Evolutionary conservation across 805 yeast genomes (phyloP).

Genomic region (Komagataella pastoris): DNA sequence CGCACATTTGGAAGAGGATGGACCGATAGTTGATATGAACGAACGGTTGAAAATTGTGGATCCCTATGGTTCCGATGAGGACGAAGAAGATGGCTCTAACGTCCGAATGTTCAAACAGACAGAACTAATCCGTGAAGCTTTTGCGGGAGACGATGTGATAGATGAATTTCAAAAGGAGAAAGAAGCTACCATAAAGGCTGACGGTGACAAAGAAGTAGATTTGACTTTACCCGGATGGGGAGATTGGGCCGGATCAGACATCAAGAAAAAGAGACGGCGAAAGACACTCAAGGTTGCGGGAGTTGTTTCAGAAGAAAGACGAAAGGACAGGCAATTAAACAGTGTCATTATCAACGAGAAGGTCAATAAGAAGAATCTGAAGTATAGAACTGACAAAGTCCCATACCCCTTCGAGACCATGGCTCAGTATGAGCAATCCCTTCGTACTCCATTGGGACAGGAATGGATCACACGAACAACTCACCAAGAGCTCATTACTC

Average conservation of each 20-base stretch:
- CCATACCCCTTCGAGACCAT: constrained; percentile 90
- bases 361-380: constrained; percentile 69
- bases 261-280: constrained; percentile 40
- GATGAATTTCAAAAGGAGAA: constrained; percentile 72
- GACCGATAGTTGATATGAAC: constrained; percentile 30
- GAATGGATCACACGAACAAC: constrained; percentile 89
- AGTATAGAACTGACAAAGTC: constrained; percentile 79
- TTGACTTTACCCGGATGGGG: constrained; percentile 96
- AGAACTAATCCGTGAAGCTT: constrained; percentile 78
- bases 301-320: constrained; percentile 51
- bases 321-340: constrained; percentile 65
- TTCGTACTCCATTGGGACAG: constrained; percentile 93
- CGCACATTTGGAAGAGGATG: constrained; percentile 21
- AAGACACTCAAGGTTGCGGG: constrained; percentile 67
- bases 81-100: constrained; percentile 28
- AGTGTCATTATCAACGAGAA: constrained; percentile 85
- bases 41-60: constrained; percentile 43
- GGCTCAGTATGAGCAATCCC: constrained; percentile 89
- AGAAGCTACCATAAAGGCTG: constrained; percentile 48
- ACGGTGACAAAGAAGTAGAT: constrained; percentile 81
- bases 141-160: constrained; percentile 95
- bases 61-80: constrained; percentile 25
- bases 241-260: constrained; percentile 74
- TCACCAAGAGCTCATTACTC: constrained; percentile 81
- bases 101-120: constrained; percentile 58